Evolutionary conservation across 2,329 filamentous ascomycete species (phyloP).

Genomic region (Fusarium subtropicale): DNA sequence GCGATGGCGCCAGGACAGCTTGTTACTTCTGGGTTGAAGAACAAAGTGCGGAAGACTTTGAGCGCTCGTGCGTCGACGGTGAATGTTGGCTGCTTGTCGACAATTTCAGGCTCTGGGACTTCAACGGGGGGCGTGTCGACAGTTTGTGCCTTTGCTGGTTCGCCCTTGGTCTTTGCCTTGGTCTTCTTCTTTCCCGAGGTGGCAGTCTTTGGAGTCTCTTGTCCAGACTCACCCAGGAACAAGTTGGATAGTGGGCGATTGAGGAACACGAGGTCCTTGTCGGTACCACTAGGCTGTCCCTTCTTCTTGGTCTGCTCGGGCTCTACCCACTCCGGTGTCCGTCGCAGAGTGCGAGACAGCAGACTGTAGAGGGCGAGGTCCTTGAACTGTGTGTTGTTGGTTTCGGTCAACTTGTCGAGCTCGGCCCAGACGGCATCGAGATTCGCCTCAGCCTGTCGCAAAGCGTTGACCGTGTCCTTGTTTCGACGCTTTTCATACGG

Average conservation of each 20-base stretch:
- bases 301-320: neutral
- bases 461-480: neutral
- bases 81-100: neutral
- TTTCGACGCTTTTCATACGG: neutral
- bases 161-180: neutral
- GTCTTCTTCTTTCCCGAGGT: neutral
- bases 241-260: neutral
- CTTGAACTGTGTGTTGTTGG: neutral
- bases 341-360: neutral
- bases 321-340: neutral
- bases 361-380: neutral
- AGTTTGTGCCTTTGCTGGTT: neutral
- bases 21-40: slow-evolving; percentile 8
- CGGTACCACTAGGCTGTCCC: neutral
- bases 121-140: accelerated
- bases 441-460: neutral
- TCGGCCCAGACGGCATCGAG: neutral
- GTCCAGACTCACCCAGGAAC: neutral
- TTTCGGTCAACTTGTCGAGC: neutral
- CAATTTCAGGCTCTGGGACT: neutral
- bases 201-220: neutral
- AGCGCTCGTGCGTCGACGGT: neutral
- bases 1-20: neutral
- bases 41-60: slow-evolving; percentile 1
- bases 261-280: neutral